phyloP scores from a whole-genome alignment of 768 basidiomycete species.

The Russula ochroleuca region DNA sequence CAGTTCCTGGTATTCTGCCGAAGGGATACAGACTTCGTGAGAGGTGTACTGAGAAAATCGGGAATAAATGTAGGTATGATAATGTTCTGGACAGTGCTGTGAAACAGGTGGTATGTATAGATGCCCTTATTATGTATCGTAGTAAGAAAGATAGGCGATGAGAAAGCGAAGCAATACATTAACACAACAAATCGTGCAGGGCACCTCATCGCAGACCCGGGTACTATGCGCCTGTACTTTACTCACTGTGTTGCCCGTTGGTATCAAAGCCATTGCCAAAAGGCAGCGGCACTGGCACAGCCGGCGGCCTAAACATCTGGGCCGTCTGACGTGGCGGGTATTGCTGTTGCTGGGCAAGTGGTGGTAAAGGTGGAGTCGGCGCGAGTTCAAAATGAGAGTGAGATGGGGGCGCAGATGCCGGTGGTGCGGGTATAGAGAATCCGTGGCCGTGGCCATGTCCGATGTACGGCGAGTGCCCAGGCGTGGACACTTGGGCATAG shows the following conservation, averaged over 20 bases:
- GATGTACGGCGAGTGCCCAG: constrained; percentile 14
- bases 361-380: constrained; percentile 8
- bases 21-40: constrained; percentile 19
- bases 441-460: constrained; percentile 18
- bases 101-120: constrained; percentile 17
- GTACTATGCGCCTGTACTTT: not conserved
- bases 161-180: constrained; percentile 1
- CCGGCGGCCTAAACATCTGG: constrained; percentile 8
- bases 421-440: constrained; percentile 12
- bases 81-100: constrained; percentile 23
- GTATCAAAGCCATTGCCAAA: constrained; percentile 17
- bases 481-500: constrained; percentile 6
- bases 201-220: not conserved
- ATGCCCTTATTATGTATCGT: constrained; percentile 23
- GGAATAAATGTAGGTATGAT: constrained; percentile 18
- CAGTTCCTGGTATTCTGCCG: constrained; percentile 13
- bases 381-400: constrained; percentile 23
- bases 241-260: not conserved
- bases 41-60: constrained; percentile 6
- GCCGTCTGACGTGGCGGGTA: not conserved
- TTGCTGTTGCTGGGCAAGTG: constrained; percentile 8
- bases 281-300: constrained; percentile 15
- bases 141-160: constrained; percentile 9
- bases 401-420: constrained; percentile 23
- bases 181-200: not conserved